These are phyloP conservation scores for Aspergillus ibericus DNA, from an alignment of 2,329 filamentous ascomycete species.

Conservation along the genomic window DNA sequence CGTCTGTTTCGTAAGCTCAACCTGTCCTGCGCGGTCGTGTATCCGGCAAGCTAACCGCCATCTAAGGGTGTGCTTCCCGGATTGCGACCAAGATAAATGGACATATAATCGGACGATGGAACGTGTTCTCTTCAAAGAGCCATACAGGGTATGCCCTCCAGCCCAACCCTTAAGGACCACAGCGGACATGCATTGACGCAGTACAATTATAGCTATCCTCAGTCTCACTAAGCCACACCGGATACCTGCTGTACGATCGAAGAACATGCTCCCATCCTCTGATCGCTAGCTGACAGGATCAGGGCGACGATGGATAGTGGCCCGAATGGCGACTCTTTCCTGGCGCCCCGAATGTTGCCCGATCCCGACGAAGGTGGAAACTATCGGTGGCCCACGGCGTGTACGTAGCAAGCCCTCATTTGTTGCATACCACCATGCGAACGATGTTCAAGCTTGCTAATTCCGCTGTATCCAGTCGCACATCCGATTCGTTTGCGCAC, in stretches of 20 bases:
- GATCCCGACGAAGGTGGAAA: slow-evolving; percentile 33
- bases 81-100: slow-evolving; percentile 32
- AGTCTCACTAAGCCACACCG: slow-evolving; percentile 37
- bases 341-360: slow-evolving; percentile 32
- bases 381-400: slow-evolving; percentile 32
- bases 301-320: slow-evolving; percentile 40
- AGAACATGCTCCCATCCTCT: slow-evolving; percentile 4
- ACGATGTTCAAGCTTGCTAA: not conserved
- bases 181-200: not conserved
- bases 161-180: not conserved
- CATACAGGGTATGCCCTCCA: slow-evolving; percentile 30
- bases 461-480: slow-evolving; percentile 16
- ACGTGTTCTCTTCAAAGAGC: slow-evolving; percentile 32
- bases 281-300: slow-evolving; percentile 18
- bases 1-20: slow-evolving; percentile 33
- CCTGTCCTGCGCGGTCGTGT: not conserved
- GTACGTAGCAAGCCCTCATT: slow-evolving; percentile 20
- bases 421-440: not conserved
- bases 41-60: slow-evolving; percentile 4
- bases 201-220: slow-evolving; percentile 31
- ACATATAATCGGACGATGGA: slow-evolving; percentile 36
- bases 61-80: slow-evolving; percentile 34
- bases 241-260: slow-evolving; percentile 33
- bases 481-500: slow-evolving; percentile 31
- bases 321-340: slow-evolving; percentile 32